phyloP scores from a whole-genome alignment of 164 flowering plant species.

The Liquidambar formosana region DNA sequence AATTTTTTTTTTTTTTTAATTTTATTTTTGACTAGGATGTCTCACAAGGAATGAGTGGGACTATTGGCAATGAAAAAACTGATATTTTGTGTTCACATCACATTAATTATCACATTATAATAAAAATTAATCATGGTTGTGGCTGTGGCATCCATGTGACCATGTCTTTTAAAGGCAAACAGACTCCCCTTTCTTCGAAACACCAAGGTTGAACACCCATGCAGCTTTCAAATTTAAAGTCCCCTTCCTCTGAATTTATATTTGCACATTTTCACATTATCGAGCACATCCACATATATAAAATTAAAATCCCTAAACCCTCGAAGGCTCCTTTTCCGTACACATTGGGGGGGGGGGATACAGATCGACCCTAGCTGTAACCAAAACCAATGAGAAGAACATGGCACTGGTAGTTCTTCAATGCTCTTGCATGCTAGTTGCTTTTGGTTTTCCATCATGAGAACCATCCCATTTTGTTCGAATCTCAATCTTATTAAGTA shows the following conservation, averaged over 20 bases:
- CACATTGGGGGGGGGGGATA: too few species aligned
- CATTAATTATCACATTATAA: not conserved
- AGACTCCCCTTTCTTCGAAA: not conserved
- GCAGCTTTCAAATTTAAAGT: not conserved
- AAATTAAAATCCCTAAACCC: not conserved
- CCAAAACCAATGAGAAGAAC: not conserved
- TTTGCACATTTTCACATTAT: not conserved
- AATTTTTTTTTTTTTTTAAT: too few species aligned
- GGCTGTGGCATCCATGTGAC: not conserved
- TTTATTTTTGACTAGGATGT: too few species aligned
- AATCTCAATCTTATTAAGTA: too few species aligned
- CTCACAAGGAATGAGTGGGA: too few species aligned
- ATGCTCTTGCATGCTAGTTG: not conserved
- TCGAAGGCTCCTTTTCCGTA: not conserved
- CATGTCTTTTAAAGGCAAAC: not conserved
- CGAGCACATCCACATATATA: not conserved
- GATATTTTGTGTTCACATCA: not conserved
- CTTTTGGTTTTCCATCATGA: not conserved
- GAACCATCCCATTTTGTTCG: not conserved
- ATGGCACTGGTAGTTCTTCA: slow-evolving; percentile 2
- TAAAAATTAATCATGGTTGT: not conserved
- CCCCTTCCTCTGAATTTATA: too few species aligned
- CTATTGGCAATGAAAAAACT: too few species aligned
- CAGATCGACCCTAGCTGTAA: too few species aligned
- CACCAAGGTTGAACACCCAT: not conserved